Evolutionary conservation across 2,329 filamentous ascomycete genomes (phyloP), one percentile per base, ranked within the genome.

Genomic region (Fusarium sp.): DNA sequence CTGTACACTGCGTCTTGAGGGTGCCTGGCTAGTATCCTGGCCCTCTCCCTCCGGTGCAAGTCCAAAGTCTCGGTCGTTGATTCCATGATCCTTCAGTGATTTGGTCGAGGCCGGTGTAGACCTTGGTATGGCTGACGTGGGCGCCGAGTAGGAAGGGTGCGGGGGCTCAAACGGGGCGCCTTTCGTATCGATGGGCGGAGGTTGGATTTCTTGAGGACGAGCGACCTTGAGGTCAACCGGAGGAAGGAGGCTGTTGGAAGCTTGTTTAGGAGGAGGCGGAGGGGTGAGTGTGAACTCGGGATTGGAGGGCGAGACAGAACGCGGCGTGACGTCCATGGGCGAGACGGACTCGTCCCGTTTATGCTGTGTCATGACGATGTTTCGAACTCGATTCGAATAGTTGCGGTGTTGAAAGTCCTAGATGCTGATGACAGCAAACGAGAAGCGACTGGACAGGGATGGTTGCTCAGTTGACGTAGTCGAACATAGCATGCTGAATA

Each of bases 1-100:
- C 76, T 97, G 94, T 4, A 97, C 94, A 79, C 92, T 96, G 65
- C 90, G 89, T 45, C 80, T 79, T 10, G 74, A 78, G 56, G 74
- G 65, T 20, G 69, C 50, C 35, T 63, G 69, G 59, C 30, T 60
- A 14, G 67, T 73, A 62, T 74, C 73, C 45, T 72, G 72, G n/a
- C 35, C 66, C 27, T 72, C 72, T 20, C 32, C 40, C 10, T 70
- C 76, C 25, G 56, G 38, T 25, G 27, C 61, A 35, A 68, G 40
- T 43, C 64, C 73, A 61, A 68, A 74, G 37, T 79, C 76, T 57
- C 73, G 72, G 32, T 77, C 75, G 38, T 68, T 72, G 30, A 74
- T 65, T 33, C 66, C 68, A 65, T 74, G 65, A 6, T 78, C 75
- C 50, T 75, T 75, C 27, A 69, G 69, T 12, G 77, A 76, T 45